Conservation (phyloP, 352 stramenopile genomes). For the Hyaloperonospora arabidopsidis region DNA sequence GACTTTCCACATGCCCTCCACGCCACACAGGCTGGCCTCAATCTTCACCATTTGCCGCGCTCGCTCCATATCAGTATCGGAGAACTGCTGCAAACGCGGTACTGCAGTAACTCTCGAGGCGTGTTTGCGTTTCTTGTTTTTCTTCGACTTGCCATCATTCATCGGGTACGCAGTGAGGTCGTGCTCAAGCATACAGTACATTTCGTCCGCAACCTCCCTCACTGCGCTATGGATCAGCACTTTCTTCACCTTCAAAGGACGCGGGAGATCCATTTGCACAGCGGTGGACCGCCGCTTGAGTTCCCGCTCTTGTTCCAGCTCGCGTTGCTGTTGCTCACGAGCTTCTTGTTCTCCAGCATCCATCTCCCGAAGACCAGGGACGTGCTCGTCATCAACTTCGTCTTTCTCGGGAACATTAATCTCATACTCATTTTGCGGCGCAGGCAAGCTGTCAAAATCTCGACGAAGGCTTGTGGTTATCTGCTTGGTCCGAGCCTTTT, state of each 20-base stretch:
- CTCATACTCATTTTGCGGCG: conserved; percentile 79
- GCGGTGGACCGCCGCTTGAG: conserved; percentile 53
- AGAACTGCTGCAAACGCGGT: conserved; percentile 36
- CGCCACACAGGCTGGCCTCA: conserved; percentile 49
- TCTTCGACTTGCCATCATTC: conserved; percentile 29
- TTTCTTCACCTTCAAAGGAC: conserved; percentile 53
- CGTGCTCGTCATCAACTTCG: conserved; percentile 34
- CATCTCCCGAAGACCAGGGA: conserved; percentile 33
- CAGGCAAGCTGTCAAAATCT: conserved; percentile 68
- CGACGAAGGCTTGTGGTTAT: conserved; percentile 49
- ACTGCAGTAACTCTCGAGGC: conserved; percentile 15
- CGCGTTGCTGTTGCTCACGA: conserved; percentile 38
- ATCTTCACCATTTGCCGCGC: conserved; percentile 75
- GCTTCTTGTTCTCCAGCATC: conserved; percentile 81
- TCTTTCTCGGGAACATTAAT: conserved; percentile 60
- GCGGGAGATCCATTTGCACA: conserved; percentile 62
- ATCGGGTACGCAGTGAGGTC: conserved; percentile 50
- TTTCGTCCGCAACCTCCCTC: conserved; percentile 44
- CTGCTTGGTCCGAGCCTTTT: conserved; percentile 58
- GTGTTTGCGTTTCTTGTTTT: conserved; percentile 68
- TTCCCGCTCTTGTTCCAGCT: conserved; percentile 49
- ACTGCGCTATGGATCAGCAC: conserved; percentile 39
- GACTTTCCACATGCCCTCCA: conserved; percentile 36
- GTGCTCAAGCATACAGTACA: conserved; percentile 56
- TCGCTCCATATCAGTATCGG: conserved; percentile 53